Evolutionary conservation across 2,329 filamentous ascomycete species (phyloP).

Genomic region (Lachnellula willkommii): DNA sequence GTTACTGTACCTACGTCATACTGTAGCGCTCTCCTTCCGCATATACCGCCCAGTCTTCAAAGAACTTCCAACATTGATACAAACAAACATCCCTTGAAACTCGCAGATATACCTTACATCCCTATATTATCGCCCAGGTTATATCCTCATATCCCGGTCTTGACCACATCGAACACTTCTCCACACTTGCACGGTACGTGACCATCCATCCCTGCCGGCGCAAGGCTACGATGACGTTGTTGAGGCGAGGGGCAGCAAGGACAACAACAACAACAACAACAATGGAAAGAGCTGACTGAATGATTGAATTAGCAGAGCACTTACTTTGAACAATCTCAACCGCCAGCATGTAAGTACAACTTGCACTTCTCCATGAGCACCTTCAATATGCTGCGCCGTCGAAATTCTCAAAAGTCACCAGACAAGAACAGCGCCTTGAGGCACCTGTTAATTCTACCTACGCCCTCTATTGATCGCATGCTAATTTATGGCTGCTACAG

Average conservation of each 20-base stretch:
- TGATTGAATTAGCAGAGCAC: conserved; percentile 3
- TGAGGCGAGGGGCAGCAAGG: conserved; percentile 1
- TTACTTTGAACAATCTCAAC: conserved; percentile 1
- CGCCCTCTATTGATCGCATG: not conserved
- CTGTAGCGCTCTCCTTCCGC: no score
- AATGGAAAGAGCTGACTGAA: conserved; percentile 19
- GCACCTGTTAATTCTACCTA: conserved; percentile 5
- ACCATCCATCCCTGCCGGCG: not conserved
- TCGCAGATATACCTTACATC: not conserved
- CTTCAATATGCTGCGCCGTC: conserved; percentile 12
- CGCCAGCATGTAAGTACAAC: conserved; percentile 19
- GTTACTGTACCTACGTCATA: no score
- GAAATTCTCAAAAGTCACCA: conserved; percentile 14
- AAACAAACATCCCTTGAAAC: conserved; percentile 2
- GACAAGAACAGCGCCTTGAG: conserved; percentile 13
- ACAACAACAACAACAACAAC: not conserved
- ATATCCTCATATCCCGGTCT: conserved; percentile 13
- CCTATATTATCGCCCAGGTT: not conserved
- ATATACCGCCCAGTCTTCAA: no score
- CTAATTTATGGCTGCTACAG: conserved; percentile 36
- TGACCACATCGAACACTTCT: not conserved
- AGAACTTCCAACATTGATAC: not conserved
- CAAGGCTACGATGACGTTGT: conserved; percentile 9
- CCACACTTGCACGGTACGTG: not conserved
- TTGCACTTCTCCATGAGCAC: conserved; percentile 6